A percentile compares a stretch with the other conserved stretches of the same genome.
phyloP scores from a whole-genome alignment of 257 asterid species.

The Eustoma russellianum region DNA sequence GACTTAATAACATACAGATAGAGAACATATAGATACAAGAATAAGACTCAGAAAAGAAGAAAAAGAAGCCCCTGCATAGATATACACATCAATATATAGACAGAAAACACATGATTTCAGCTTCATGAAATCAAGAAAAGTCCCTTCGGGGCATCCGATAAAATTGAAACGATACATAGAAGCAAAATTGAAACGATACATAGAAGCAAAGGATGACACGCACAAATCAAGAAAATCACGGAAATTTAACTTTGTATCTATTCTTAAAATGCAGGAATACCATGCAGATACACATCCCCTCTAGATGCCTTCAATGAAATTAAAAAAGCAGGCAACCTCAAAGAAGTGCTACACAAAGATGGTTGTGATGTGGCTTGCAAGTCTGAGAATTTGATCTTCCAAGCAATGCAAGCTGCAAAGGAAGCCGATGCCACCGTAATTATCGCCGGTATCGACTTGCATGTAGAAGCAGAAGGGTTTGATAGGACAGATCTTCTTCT shows the following conservation, averaged over 20 bases:
- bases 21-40: too few relatives aligned
- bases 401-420: constrained; percentile 26
- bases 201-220: too few relatives aligned
- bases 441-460: constrained; percentile 27
- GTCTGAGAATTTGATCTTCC: constrained; percentile 9
- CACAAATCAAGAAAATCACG: too few relatives aligned
- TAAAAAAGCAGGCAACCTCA: background rate
- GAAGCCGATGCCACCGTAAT: constrained; percentile 29
- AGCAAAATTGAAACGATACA: too few relatives aligned
- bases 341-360: constrained; percentile 9
- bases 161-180: too few relatives aligned
- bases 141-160: too few relatives aligned
- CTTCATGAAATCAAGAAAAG: too few relatives aligned
- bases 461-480: constrained; percentile 27
- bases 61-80: too few relatives aligned
- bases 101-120: too few relatives aligned
- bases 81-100: too few relatives aligned
- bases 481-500: constrained; percentile 28
- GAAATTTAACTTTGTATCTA: background rate
- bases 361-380: constrained; percentile 38
- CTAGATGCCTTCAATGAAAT: constrained; percentile 17
- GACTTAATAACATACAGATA: too few relatives aligned
- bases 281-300: constrained; percentile 30
- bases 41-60: too few relatives aligned
- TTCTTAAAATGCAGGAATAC: constrained; percentile 18